Evolutionary conservation across 129 eudicot species (phyloP), one percentile per base, ranked within the genome.

Genomic region (Lactuca saligna): DNA sequence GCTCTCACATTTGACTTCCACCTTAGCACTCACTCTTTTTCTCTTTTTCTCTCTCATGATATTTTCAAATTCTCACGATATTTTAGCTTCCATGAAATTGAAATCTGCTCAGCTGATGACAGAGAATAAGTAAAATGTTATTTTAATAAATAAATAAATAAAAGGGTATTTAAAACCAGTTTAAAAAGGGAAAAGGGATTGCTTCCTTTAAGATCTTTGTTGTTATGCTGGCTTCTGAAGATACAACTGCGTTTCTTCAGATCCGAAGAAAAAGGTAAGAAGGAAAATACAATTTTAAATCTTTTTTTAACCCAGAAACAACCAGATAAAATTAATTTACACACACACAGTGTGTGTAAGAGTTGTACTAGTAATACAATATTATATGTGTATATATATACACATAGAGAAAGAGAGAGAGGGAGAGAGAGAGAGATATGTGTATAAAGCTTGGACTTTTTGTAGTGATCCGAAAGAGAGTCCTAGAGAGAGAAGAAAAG

Each of bases 181-280:
- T 76, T 57, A 78, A 73, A 78, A 68, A 31, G 46, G 44, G 46
- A 48, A 82, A 61, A 69, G 33, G 75, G 83, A 75, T 80, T 78
- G 88, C 88, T 80, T 75, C 80, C 78, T 74, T 84, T 87, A 78
- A 84, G 88, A 83, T 88, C 86, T 82, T 81, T 88, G 88, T 85
- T 82, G 80, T 78, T 80, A 66, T 84, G 83, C 82, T 83, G 91
- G 83, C 85, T 77, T 74, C 74, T 74, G 77, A 88, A 85, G 88
- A 80, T 85, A 78, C 88, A 85, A 68, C 86, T 74, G 81, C 76
- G 83, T 79, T 85, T 88, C 89, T 80, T 83, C 96, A 88, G 96
- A 88, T 88, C 96, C 96, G 91, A 88, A 88, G 88, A 85, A 88
- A 85, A 75, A 78, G 96, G 91, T 70, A 14, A 73, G 79, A 82